Percentiles rank a stretch among this genome's conserved stretches.
These are phyloP conservation scores for Hirschioporus abietinus DNA, from an alignment of 768 basidiomycete genomes.

Conservation along the genomic window DNA sequence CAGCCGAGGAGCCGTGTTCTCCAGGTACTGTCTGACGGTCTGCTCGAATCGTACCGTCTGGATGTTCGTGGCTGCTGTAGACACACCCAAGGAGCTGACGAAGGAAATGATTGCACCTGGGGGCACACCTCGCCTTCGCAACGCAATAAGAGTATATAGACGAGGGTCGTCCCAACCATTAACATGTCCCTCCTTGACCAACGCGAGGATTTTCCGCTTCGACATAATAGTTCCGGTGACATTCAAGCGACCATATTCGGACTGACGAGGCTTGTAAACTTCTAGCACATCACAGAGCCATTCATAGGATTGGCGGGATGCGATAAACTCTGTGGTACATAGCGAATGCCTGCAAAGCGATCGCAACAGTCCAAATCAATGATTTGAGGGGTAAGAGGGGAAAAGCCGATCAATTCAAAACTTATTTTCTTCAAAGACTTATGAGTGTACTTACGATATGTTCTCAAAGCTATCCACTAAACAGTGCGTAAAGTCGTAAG, in stretches of 20 bases:
- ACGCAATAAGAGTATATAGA: slow-evolving; percentile 92
- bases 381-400: slow-evolving; percentile 3
- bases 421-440: not conserved
- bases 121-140: slow-evolving; percentile 93
- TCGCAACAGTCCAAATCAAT: slow-evolving; percentile 7
- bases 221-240: slow-evolving; percentile 95
- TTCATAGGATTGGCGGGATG: slow-evolving; percentile 94
- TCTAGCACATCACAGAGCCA: slow-evolving; percentile 99
- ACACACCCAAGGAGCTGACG: slow-evolving; percentile 92
- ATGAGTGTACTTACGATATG: slow-evolving; percentile 71
- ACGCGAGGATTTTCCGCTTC: slow-evolving; percentile 87
- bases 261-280: slow-evolving; percentile 95
- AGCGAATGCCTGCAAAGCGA: slow-evolving; percentile 73
- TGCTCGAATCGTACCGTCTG: slow-evolving; percentile 89
- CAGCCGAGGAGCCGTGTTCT: slow-evolving; percentile 80
- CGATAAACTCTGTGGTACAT: slow-evolving; percentile 94
- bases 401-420: not conserved
- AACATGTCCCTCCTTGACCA: slow-evolving; percentile 83
- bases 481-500: slow-evolving; percentile 99
- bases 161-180: slow-evolving; percentile 97
- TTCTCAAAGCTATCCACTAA: slow-evolving; percentile 98
- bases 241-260: slow-evolving; percentile 91
- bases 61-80: slow-evolving; percentile 77
- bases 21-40: slow-evolving; percentile 81
- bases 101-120: slow-evolving; percentile 93